Percentiles rank a stretch among this genome's conserved stretches.
phyloP scores from a whole-genome alignment of 257 asterid genomes.

The Fraxinus americana region DNA sequence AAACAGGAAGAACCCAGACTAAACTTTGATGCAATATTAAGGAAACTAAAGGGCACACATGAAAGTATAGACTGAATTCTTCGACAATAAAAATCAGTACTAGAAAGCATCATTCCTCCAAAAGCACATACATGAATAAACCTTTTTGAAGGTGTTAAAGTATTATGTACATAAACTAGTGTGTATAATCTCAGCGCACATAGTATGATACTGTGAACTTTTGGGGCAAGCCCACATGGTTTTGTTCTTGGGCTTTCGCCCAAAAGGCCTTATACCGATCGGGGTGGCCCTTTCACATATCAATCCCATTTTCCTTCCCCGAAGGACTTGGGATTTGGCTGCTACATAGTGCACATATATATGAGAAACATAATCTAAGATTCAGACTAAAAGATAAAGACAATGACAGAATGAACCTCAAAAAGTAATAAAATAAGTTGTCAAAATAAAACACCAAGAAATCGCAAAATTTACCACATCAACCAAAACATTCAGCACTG shows the following conservation, averaged over 20 bases:
- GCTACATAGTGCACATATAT: not conserved
- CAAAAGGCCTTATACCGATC: no score
- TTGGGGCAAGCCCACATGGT: no score
- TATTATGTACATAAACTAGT: no score
- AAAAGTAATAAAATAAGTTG: slow-evolving; percentile 1
- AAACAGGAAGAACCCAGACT: slow-evolving; percentile 10
- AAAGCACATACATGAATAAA: not conserved
- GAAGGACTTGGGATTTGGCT: no score
- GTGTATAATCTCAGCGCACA: no score
- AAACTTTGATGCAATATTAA: slow-evolving; percentile 9
- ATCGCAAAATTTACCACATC: slow-evolving; percentile 63
- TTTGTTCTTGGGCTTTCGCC: no score
- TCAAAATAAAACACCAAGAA: slow-evolving; percentile 20
- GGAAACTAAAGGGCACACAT: slow-evolving; percentile 5
- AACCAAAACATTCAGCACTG: slow-evolving; percentile 76
- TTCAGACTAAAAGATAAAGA: slow-evolving; percentile 1
- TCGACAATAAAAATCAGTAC: slow-evolving; percentile 20
- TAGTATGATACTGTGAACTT: no score
- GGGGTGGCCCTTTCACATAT: no score
- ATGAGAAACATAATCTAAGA: slow-evolving; percentile 8
- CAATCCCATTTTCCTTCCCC: no score
- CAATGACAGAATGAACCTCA: not conserved
- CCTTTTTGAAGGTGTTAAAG: slow-evolving; percentile 10
- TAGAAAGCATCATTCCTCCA: slow-evolving; percentile 12
- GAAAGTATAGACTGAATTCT: slow-evolving; percentile 19